Evolutionary conservation across 805 yeast species (phyloP), one percentile per base, ranked within the genome.

Genomic region (Monosporozyma yasuniensis): DNA sequence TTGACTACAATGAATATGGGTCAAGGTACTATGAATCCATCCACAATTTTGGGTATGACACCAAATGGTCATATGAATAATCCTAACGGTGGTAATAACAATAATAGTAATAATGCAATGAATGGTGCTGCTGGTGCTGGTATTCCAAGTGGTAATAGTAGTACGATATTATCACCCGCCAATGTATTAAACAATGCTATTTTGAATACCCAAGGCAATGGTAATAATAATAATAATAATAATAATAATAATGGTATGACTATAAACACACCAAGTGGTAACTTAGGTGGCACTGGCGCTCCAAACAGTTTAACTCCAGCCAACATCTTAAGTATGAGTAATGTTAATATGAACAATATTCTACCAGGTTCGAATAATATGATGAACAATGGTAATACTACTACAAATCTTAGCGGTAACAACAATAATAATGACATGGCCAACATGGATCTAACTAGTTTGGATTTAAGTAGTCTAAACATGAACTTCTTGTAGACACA

Each of bases 401-500:
- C 14, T 19, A 28, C 50, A 48, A 46, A 46, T 19, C 46, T 32
- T 39, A 48, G 30, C 54, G 50, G 41, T 53, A 47, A 12, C 42
- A 34, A 19, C 49, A 41, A 34, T 52, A 49, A 10, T 32, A 35
- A 42, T 52, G 44, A 32, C 39, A 50, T 38, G 27, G 19, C 34
- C 34, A 38, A 38, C 44, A 45, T 60, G 32, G 68, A 63, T 48
- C 54, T 64, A 28, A 61, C 60, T 47, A 60, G 58, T 47, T 44
- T 65, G 22, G 69, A 65, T 45, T 54, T 65, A 11, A 56, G 62
- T 27, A 57, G 52, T 34, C 54, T 63, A 16, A 62, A 60, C 48
- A 58, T 65, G 63, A 68, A 65, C 44, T 64, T 65, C 54, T 47
- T 64, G 25, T 61, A 51, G 28, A 32, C 34, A 51, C n/a, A n/a